Evolutionary conservation across 192 early-diverging fungal genomes (phyloP), one percentile per base, ranked within the genome.

Genomic region (Jimgerdemannia flammicorona): DNA sequence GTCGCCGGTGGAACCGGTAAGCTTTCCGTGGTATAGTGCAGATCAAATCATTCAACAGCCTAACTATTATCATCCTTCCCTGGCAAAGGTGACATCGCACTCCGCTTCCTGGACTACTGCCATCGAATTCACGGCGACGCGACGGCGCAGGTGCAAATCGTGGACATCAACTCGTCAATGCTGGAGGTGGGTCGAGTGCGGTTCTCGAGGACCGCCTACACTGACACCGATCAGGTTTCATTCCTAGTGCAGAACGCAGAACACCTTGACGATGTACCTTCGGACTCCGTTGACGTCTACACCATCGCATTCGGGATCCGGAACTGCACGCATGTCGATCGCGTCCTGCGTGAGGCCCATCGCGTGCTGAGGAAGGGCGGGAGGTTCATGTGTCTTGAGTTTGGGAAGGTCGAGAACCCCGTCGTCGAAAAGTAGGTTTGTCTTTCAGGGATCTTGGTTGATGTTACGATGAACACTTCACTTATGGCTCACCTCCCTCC

Each of bases 221-320:
- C 80, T 40, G 73, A 84, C 43, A 81, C 88, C 4, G 80, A 80
- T 7, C 89, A 95, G 71, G 87, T 95, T 7, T 75, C 79, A 3
- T 97, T 96, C 78, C 81, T 88, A 49, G 93, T 93, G 18, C 95
- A 95, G 42, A 97, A 99, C 76, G 97, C 97, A 11, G 96, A 99
- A 82, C 80, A 92, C 42, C 84, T 99, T 67, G 88, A 83, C 18
- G 80, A 86, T 42, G 90, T 98, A 64, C 84, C 90, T 4, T 89
- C 92, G 77, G 87, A 90, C 42, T 91, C 92, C 11, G 89, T 95
- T 67, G 98, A 99, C 79, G 92, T 91, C 2, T 99, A 97, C 79
- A 95, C 97, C 3, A 99, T 99, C 72, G 96, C 98, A 39, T 98
- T 98, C 84, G 98, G 98, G 20, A 99, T 99, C 76, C 90, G 97